Base-by-base conservation (phyloP, 2,329 filamentous ascomycete genomes). In the Zymoseptoria tritici region DNA sequence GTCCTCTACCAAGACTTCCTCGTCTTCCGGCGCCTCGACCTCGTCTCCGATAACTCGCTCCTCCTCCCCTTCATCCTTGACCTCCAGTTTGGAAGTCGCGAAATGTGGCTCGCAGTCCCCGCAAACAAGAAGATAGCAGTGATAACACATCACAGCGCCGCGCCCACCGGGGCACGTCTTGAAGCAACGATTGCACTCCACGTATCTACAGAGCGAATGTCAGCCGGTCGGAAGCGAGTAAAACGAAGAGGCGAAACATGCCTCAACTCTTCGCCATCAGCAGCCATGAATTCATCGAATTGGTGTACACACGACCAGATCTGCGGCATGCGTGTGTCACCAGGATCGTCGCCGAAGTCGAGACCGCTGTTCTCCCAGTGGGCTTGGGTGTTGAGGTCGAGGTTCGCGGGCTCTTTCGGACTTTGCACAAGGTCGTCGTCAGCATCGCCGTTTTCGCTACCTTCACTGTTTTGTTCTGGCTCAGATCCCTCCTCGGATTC, bases 321-420 rank as follows among this genome's bases (percentile, higher is more conserved):
- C 50, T 68, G 67, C 26, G 19, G 20, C n/a, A 9, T 49, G 6
- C 2, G 46, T 20, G n/a, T 62, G n/a, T 74, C 70, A 0, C 61
- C 66, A 4, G 74, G 74, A 57, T 77, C 75, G 0, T 68, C 66
- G 31, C 74, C 75, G 52, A 77, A 77, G 60, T 75, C 58, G 0
- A 70, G 51, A 22, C 63, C 64, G 42, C 62, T 55, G 0, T 62
- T 11, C 49, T 67, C 69, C 75, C 75, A 77, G 59, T 71, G 70
- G 1, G 29, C 42, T 1, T 59, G 54, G 11, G 68, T 63, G 19
- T 73, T 70, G 7, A 60, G 70, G 50, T 77, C 75, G 2, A 77
- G 69, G 55, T 77, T 75, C 11, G 59, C 61, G 9, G 57, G 21
- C 58, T 52, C 53, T 49, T 20, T 22, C 36, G 49, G 22, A 22